phyloP scores from a whole-genome alignment of 805 yeast species.

The Yamadazyma olivae region DNA sequence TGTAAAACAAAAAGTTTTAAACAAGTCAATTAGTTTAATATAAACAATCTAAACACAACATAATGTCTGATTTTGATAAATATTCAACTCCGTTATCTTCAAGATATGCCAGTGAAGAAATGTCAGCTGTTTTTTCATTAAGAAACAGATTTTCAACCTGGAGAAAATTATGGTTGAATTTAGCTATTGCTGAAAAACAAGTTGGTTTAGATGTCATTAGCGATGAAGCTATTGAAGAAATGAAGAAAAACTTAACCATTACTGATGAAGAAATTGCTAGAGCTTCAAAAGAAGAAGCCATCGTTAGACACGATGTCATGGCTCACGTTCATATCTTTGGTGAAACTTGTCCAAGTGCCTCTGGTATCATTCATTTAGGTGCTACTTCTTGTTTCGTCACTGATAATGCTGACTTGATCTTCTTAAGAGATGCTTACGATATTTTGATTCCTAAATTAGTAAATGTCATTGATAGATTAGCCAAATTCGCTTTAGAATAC shows the following conservation, averaged over 20 bases:
- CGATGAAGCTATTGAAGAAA: conserved; percentile 88
- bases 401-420: conserved; percentile 96
- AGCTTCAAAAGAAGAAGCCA: conserved; percentile 92
- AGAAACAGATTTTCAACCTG: conserved; percentile 96
- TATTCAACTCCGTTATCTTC: conserved; percentile 93
- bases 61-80: conserved; percentile 56
- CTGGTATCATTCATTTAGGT: conserved; percentile 97
- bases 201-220: conserved; percentile 82
- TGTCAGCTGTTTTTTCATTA: conserved; percentile 88
- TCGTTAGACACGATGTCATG: conserved; percentile 99
- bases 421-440: conserved; percentile 94
- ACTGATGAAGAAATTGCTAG: conserved; percentile 90
- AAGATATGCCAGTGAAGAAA: conserved; percentile 96
- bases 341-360: conserved; percentile 87
- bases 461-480: conserved; percentile 87
- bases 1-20: too few species aligned
- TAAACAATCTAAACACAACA: too few species aligned
- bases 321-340: conserved; percentile 98
- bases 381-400: conserved; percentile 98
- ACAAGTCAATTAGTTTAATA: too few species aligned
- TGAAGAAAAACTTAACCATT: conserved; percentile 72
- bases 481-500: conserved; percentile 84
- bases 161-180: conserved; percentile 95
- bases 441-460: conserved; percentile 90
- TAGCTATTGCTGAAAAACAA: conserved; percentile 94